Evolutionary conservation across 495 filamentous ascomycete genomes (phyloP), one percentile per base, ranked within the genome.

Genomic region (Penicillium robsamsonii): DNA sequence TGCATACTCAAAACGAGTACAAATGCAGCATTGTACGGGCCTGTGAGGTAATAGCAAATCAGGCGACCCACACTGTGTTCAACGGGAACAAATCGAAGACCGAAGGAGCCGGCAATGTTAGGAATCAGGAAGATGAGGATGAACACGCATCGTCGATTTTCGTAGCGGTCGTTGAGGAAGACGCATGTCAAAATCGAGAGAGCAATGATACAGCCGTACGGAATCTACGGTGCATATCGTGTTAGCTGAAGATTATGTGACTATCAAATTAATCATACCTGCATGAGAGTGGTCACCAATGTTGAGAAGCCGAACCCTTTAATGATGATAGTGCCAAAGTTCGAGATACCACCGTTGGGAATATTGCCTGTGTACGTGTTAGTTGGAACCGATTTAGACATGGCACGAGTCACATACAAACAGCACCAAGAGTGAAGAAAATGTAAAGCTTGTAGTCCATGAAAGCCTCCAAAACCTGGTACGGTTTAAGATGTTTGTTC

Each of bases 381-480:
- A 33, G 44, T 38, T 31, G 5, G 17, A 9, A 5, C n/a, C 15
- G 20, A 12, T n/a, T 24, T 10, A n/a, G 18, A 47, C 33, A 7
- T 47, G 5, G 0, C 1, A 20, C 8, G n/a, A 24, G 10, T 35
- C 20, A 52, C 62, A 38, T 51, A 75, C 72, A 72, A 25, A 75
- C 69, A 50, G 63, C 15, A 7, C 84, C 87, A 59, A 87, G 75
- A 17, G 81, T 56, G 29, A 82, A 83, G 46, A 88, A 79, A 12
- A 87, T 76, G 68, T 84, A 86, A 6, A 85, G 68, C 61, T 88
- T 89, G 43, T 81, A 71, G 58, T 89, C 86, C 22, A 72, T 55
- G 37, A 81, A 70, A 9, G 83, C 81, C 55, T 88, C 86, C 3
- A 58, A 56, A 8, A 86, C 71, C 64, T 89, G 86, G 43, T 74